Evolutionary conservation across 177 flowering plant genomes (phyloP).

Genomic region (Telopea speciosissima): DNA sequence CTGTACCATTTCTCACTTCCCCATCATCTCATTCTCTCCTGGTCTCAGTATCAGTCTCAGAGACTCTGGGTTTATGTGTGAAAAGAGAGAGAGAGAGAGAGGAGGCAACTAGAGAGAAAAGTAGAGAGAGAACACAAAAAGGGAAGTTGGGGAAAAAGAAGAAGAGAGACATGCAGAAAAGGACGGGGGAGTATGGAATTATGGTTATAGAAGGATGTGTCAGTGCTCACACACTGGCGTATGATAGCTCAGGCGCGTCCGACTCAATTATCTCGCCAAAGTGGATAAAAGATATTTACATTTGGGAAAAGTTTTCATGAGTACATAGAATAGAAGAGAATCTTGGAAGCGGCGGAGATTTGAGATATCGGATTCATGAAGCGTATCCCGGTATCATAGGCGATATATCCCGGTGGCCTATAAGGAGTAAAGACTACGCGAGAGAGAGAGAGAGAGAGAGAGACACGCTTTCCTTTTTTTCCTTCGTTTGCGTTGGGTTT

Average conservation of each 20-base stretch:
- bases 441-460: too few relatives aligned
- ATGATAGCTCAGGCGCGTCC: background rate
- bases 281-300: too few relatives aligned
- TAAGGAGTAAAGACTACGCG: too few relatives aligned
- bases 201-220: background rate
- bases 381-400: background rate
- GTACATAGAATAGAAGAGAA: background rate
- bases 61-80: background rate
- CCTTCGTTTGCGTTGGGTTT: too few relatives aligned
- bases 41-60: background rate
- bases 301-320: too few relatives aligned
- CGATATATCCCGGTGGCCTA: background rate
- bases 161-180: background rate
- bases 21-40: constrained; percentile 7
- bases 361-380: background rate
- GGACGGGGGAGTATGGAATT: too few relatives aligned
- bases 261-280: background rate
- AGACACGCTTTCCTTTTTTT: too few relatives aligned
- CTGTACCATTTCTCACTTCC: constrained; percentile 10
- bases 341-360: background rate
- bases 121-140: background rate
- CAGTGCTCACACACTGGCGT: background rate
- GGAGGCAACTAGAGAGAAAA: too few relatives aligned
- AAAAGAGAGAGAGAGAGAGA: too few relatives aligned
- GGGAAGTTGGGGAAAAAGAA: background rate